phyloP scores from a whole-genome alignment of 208 protist species.

The Leishmania arabica region DNA sequence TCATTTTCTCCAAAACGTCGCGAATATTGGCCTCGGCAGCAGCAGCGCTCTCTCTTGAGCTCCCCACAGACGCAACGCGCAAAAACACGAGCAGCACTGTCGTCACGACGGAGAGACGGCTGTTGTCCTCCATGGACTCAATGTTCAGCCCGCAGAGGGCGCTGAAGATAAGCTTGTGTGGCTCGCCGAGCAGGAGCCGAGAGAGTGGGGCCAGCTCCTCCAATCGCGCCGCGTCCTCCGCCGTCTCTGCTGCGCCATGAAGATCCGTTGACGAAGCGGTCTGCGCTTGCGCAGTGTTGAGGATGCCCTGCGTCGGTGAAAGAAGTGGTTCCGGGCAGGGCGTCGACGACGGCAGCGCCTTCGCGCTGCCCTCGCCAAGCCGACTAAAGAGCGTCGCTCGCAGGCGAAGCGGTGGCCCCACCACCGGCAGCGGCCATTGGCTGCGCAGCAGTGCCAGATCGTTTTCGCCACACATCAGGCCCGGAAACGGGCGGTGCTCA shows the following conservation, averaged over 20 bases:
- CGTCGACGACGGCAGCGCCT: background rate
- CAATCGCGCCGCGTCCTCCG: constrained; percentile 27
- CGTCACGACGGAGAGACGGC: constrained; percentile 66
- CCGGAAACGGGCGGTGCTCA: constrained; percentile 55
- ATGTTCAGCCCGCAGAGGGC: constrained; percentile 63
- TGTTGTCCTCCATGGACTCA: constrained; percentile 65
- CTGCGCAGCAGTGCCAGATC: constrained; percentile 46
- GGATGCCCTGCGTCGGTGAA: background rate
- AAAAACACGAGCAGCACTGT: constrained; percentile 75
- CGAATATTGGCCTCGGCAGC: constrained; percentile 26
- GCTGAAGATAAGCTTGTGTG: constrained; percentile 73
- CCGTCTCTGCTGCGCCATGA: background rate
- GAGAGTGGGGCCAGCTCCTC: constrained; percentile 40
- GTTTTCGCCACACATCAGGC: constrained; percentile 36
- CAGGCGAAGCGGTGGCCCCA: constrained; percentile 42
- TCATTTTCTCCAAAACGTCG: constrained; percentile 37
- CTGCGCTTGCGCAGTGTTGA: background rate
- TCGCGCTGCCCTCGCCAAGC: background rate
- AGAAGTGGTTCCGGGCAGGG: background rate
- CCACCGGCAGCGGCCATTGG: constrained; percentile 32
- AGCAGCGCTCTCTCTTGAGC: constrained; percentile 8
- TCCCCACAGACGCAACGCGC: constrained; percentile 47
- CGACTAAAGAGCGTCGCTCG: constrained; percentile 28
- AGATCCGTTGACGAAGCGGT: background rate
- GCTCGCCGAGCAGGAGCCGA: constrained; percentile 50